Conservation (phyloP, 768 basidiomycete genomes). For the Termitomyces sp. region DNA sequence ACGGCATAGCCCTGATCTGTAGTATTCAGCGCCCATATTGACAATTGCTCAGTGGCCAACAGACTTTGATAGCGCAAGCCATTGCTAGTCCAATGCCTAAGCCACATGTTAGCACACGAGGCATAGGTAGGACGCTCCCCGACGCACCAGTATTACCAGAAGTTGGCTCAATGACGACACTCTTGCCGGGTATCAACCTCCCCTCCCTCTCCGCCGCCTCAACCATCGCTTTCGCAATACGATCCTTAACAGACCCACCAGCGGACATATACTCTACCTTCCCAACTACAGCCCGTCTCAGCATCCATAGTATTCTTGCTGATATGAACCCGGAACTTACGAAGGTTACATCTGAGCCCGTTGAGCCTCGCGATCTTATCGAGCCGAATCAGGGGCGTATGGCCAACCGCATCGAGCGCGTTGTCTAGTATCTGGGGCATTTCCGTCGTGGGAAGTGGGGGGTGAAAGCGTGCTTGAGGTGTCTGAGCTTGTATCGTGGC, state of each 20-base stretch:
- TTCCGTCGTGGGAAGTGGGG: background rate
- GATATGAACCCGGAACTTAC: constrained; percentile 43
- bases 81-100: constrained; percentile 91
- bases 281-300: constrained; percentile 51
- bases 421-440: constrained; percentile 63
- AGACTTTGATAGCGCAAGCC: constrained; percentile 91
- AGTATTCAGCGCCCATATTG: constrained; percentile 63
- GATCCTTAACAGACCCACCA: constrained; percentile 94
- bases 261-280: constrained; percentile 90
- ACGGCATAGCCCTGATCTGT: constrained; percentile 88
- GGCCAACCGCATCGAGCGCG: constrained; percentile 83
- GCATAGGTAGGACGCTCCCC: constrained; percentile 3
- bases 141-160: constrained; percentile 87
- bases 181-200: constrained; percentile 79
- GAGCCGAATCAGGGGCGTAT: constrained; percentile 88
- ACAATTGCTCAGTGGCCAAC: constrained; percentile 3
- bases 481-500: constrained; percentile 9
- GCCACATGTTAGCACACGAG: background rate
- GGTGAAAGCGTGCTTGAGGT: background rate
- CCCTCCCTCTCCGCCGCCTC: constrained; percentile 91
- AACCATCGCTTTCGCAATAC: constrained; percentile 96
- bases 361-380: constrained; percentile 72
- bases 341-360: constrained; percentile 83
- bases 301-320: background rate
- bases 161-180: constrained; percentile 93